Evolutionary conservation across 306 rosid species (phyloP).

Genomic region (Glycyrrhiza uralensis): DNA sequence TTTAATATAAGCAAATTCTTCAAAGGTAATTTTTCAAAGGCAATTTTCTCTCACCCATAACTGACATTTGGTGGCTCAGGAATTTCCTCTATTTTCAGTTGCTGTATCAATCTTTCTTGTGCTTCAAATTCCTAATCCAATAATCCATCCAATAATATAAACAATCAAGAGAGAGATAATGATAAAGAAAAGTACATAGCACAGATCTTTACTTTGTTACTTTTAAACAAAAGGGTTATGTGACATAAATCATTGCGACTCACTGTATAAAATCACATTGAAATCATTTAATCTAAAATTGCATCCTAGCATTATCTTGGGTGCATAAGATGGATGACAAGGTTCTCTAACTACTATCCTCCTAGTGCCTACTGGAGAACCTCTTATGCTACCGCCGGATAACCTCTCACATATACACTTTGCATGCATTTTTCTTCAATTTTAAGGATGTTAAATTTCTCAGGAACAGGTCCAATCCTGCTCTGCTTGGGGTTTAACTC

Average conservation of each 20-base stretch:
- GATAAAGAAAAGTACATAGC: constrained; percentile 5
- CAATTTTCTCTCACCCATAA: constrained; percentile 64
- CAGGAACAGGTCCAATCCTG: neutral
- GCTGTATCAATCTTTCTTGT: constrained; percentile 92
- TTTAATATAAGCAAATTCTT: too few relatives aligned
- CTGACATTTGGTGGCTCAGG: constrained; percentile 66
- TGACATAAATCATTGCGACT: neutral
- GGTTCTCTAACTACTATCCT: neutral
- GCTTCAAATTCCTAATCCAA: constrained; percentile 80
- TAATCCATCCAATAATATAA: constrained; percentile 33
- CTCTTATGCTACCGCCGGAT: neutral
- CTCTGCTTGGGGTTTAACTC: neutral
- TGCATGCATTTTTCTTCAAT: neutral
- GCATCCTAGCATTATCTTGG: neutral
- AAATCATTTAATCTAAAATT: neutral
- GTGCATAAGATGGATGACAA: neutral
- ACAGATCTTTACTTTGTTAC: neutral
- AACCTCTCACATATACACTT: neutral
- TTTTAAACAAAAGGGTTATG: neutral
- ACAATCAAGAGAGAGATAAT: neutral
- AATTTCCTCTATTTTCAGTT: constrained; percentile 64
- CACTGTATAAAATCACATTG: constrained; percentile 5
- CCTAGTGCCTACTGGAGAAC: neutral
- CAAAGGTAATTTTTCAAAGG: too few relatives aligned
- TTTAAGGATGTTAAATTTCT: neutral